These are phyloP conservation scores for Alternaria ethzedia DNA, from an alignment of 2,329 filamentous ascomycete genomes.

Conservation along the genomic window DNA sequence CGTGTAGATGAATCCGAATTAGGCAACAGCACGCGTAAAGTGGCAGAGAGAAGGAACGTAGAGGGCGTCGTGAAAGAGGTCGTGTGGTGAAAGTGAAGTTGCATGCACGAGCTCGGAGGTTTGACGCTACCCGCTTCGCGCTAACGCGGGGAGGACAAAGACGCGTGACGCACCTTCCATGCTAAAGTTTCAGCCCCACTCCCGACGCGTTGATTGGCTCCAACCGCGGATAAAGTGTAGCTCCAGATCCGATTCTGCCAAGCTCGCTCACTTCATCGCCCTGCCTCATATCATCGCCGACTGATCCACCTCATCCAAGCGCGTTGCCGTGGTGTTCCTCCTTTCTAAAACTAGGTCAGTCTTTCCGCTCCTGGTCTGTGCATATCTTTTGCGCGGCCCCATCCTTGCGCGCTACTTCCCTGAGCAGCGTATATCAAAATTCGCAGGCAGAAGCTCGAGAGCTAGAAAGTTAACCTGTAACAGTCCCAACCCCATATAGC, in stretches of 20 bases:
- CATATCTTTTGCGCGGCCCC: constrained; percentile 21
- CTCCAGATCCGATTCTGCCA: constrained; percentile 18
- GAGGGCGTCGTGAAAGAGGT: constrained; percentile 15
- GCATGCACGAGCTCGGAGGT: constrained; percentile 31
- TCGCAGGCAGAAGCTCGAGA: constrained; percentile 26
- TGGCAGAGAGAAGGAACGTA: constrained; percentile 18
- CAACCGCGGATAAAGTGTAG: constrained; percentile 26
- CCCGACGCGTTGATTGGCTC: constrained; percentile 32
- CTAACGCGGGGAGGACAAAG: constrained; percentile 20
- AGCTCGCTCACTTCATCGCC: constrained; percentile 33
- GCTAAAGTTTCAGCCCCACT: constrained; percentile 5
- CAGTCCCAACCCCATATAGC: constrained; percentile 1
- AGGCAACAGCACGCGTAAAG: constrained; percentile 25
- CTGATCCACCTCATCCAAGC: constrained; percentile 32
- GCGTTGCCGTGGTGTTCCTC: constrained; percentile 37
- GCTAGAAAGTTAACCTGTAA: constrained; percentile 28
- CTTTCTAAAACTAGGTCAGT: constrained; percentile 30
- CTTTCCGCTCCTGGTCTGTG: constrained; percentile 25
- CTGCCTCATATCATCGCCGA: constrained; percentile 28
- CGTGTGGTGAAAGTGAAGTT: constrained; percentile 16
- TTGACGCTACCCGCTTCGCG: constrained; percentile 22
- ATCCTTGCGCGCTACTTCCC: constrained; percentile 14
- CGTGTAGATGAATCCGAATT: neutral
- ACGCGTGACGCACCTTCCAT: constrained; percentile 28
- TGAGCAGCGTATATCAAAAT: constrained; percentile 19